Evolutionary conservation across 768 basidiomycete species (phyloP).

Genomic region (Daedaleopsis nitida): DNA sequence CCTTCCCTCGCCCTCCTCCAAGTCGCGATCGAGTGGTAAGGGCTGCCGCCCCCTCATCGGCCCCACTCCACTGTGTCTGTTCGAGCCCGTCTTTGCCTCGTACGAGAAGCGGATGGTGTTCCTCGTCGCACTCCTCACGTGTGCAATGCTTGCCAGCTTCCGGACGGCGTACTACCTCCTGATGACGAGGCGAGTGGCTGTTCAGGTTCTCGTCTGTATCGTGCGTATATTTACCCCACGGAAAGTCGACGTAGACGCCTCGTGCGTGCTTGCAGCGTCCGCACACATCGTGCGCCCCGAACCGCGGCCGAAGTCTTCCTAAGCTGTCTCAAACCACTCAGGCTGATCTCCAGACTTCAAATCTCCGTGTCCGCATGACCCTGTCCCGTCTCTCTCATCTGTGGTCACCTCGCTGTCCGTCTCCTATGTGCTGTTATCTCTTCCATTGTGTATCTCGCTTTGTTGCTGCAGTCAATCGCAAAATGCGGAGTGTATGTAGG

Average conservation of each 20-base stretch:
- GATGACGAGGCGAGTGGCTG: conserved; percentile 51
- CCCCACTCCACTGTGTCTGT: background rate
- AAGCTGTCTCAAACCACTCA: too few relatives aligned
- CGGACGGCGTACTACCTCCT: conserved; percentile 64
- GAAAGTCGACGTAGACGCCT: too few relatives aligned
- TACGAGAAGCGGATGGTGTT: conserved; percentile 42
- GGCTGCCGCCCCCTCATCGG: background rate
- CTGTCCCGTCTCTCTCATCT: background rate
- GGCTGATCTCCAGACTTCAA: background rate
- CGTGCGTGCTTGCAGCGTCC: too few relatives aligned
- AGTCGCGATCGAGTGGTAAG: background rate
- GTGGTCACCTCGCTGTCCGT: background rate
- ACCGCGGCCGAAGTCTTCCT: too few relatives aligned
- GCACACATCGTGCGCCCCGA: too few relatives aligned
- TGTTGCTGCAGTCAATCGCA: too few relatives aligned
- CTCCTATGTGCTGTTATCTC: background rate
- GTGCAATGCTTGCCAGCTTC: conserved; percentile 56
- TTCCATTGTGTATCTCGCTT: background rate
- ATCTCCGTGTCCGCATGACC: background rate
- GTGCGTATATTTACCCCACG: background rate
- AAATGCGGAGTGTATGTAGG: too few relatives aligned
- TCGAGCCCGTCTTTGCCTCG: conserved; percentile 8
- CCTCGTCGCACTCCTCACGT: conserved; percentile 47
- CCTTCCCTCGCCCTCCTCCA: background rate
- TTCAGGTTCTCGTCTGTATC: background rate